Conservation (phyloP, 352 stramenopile species). For the Globisporangium iwayamae region DNA sequence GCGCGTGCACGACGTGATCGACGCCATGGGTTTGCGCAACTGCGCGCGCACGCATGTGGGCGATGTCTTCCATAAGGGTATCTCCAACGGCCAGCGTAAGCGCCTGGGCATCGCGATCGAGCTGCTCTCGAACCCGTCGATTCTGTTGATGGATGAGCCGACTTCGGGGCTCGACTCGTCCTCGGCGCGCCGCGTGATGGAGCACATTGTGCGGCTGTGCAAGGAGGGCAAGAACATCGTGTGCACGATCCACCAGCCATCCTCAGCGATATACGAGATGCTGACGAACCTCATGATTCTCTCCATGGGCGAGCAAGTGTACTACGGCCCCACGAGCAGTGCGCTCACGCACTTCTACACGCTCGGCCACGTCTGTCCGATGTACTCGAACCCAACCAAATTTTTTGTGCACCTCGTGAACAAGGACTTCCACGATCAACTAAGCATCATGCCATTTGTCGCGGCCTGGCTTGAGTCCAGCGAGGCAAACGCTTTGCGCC, state of each 20-base stretch:
- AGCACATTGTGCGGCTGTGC: conserved; percentile 50
- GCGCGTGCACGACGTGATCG: conserved; percentile 65
- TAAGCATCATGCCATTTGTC: conserved; percentile 35
- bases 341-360: conserved; percentile 47
- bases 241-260: conserved; percentile 84
- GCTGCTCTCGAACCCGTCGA: conserved; percentile 90
- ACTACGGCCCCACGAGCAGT: conserved; percentile 77
- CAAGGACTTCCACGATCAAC: conserved; percentile 44
- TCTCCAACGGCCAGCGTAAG: conserved; percentile 89
- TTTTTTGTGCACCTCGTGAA: conserved; percentile 66
- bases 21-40: conserved; percentile 58
- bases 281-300: conserved; percentile 64
- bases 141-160: conserved; percentile 94
- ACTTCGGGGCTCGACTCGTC: conserved; percentile 90
- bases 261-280: conserved; percentile 61
- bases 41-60: conserved; percentile 66
- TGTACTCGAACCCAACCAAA: conserved; percentile 69
- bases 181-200: conserved; percentile 86
- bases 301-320: conserved; percentile 78
- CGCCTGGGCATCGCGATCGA: conserved; percentile 91
- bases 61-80: conserved; percentile 82
- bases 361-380: conserved; percentile 51
- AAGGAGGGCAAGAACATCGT: conserved; percentile 65
- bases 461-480: conserved; percentile 25
- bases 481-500: conserved; percentile 25